These are phyloP conservation scores for Incumbomyces delicatus DNA, from an alignment of 2,329 filamentous ascomycete species.

Conservation along the genomic window DNA sequence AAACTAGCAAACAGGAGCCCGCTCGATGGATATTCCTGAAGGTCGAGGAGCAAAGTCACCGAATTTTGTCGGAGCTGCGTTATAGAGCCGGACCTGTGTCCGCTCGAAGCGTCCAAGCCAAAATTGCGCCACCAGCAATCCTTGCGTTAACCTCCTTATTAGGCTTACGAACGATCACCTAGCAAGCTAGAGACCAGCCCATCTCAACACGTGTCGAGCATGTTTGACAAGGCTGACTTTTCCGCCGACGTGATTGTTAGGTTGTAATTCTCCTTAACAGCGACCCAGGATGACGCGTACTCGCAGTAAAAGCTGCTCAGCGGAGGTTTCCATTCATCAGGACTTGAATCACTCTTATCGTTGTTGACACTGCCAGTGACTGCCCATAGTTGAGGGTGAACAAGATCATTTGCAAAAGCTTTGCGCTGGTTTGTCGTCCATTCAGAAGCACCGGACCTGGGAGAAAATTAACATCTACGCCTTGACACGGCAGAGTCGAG, in stretches of 20 bases:
- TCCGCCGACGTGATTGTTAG: slow-evolving; percentile 62
- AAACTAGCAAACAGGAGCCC: no score
- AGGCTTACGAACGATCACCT: no score
- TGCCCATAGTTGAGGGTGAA: slow-evolving; percentile 65
- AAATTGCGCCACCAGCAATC: no score
- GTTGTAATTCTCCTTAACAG: slow-evolving; percentile 64
- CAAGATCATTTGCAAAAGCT: slow-evolving; percentile 67
- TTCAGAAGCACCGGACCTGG: slow-evolving; percentile 55
- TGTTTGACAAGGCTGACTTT: slow-evolving; percentile 55
- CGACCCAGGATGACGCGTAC: slow-evolving; percentile 67
- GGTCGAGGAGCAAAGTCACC: no score
- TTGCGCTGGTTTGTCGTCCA: slow-evolving; percentile 63
- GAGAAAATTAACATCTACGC: slow-evolving; percentile 22
- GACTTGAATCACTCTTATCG: slow-evolving; percentile 61
- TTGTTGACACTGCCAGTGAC: slow-evolving; percentile 71
- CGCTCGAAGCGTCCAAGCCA: no score
- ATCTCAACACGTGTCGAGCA: slow-evolving; percentile 58
- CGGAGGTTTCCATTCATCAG: slow-evolving; percentile 68
- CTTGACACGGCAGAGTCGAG: no score
- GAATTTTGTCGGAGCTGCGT: no score
- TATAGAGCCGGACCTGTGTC: no score
- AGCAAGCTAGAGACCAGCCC: no score
- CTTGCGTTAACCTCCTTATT: no score
- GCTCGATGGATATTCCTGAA: no score
- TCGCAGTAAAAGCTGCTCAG: slow-evolving; percentile 55